phyloP scores from a whole-genome alignment of 2,329 filamentous ascomycete species.

The Elsinoe arachidis region DNA sequence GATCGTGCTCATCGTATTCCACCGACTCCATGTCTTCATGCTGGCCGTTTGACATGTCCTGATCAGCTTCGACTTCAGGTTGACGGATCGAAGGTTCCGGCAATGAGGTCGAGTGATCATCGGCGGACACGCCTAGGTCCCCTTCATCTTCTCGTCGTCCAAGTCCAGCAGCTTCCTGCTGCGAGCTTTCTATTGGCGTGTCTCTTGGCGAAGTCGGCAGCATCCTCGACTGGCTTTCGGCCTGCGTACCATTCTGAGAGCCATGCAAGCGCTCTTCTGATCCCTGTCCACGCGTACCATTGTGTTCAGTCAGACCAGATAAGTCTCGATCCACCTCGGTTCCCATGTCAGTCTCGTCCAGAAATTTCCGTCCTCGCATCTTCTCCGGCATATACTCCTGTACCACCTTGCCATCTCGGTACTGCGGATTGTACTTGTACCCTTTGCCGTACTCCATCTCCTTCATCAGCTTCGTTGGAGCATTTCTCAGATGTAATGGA shows the following conservation, averaged over 20 bases:
- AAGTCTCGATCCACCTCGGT: slow-evolving; percentile 66
- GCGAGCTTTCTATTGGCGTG: too few species aligned
- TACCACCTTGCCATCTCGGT: slow-evolving; percentile 66
- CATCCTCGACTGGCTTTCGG: too few species aligned
- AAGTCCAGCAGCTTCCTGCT: too few species aligned
- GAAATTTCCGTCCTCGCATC: slow-evolving; percentile 60
- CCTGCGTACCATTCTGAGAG: neutral
- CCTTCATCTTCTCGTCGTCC: neutral
- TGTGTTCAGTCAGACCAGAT: neutral
- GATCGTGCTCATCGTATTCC: slow-evolving; percentile 1
- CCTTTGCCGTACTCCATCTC: slow-evolving; percentile 82
- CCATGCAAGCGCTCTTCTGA: neutral
- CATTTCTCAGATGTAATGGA: slow-evolving; percentile 81
- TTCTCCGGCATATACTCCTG: slow-evolving; percentile 87
- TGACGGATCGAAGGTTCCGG: neutral
- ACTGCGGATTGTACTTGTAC: slow-evolving; percentile 97
- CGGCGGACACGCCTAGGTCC: too few species aligned
- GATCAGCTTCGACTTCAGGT: neutral
- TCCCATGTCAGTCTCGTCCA: slow-evolving; percentile 74
- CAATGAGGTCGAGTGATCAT: too few species aligned
- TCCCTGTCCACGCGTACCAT: neutral
- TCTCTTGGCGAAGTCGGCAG: too few species aligned
- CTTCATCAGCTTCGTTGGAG: slow-evolving; percentile 85
- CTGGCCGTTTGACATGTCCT: neutral
- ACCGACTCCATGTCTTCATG: neutral